Evolutionary conservation across 129 eudicot species (phyloP).

Genomic region (Lonicera japonica): DNA sequence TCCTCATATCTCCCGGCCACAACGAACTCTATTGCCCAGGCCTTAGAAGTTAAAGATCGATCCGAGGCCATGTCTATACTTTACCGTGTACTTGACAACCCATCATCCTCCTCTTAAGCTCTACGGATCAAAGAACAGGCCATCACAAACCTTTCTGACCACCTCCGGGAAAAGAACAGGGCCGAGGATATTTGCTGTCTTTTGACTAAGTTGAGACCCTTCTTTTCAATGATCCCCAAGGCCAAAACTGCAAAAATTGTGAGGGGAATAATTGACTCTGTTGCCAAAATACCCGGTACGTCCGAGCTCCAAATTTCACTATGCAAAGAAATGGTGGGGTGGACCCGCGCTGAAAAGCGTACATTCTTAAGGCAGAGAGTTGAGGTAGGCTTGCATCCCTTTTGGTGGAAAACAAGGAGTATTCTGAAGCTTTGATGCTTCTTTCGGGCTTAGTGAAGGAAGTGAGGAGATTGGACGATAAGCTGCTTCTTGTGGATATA

Average conservation of each 20-base stretch:
- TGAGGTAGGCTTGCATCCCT: conserved; percentile 22
- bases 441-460: conserved; percentile 26
- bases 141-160: conserved; percentile 24
- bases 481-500: conserved; percentile 26
- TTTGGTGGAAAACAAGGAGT: conserved; percentile 29
- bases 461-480: conserved; percentile 28
- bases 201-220: conserved; percentile 24
- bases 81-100: conserved; percentile 22
- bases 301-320: conserved; percentile 28
- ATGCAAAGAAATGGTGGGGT: conserved; percentile 30
- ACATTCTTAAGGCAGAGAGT: conserved; percentile 29
- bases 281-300: conserved; percentile 31
- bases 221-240: conserved; percentile 27
- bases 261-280: conserved; percentile 24
- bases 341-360: conserved; percentile 29
- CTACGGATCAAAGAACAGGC: conserved; percentile 34
- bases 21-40: conserved; percentile 23
- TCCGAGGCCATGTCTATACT: conserved; percentile 22
- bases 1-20: conserved; percentile 25
- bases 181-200: conserved; percentile 24
- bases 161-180: conserved; percentile 23
- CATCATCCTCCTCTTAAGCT: conserved; percentile 23
- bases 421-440: conserved; percentile 21
- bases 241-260: conserved; percentile 33
- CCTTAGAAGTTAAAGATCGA: conserved; percentile 20